Evolutionary conservation across 225 moss, liverwort and hornwort genomes (phyloP).

Genomic region (Bryoerythrophyllum caledonicum): DNA sequence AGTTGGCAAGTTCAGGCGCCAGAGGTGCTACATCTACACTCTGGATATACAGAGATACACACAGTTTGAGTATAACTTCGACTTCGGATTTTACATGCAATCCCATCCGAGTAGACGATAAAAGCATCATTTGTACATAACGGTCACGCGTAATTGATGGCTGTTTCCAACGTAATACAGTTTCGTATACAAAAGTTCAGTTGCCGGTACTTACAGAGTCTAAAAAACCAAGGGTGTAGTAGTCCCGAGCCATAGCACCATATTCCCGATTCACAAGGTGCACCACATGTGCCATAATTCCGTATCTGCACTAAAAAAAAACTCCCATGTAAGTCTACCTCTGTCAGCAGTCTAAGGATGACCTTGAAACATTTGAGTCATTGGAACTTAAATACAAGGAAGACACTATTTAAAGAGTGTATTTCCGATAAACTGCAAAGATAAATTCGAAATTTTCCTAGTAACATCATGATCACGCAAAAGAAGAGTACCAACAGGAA

Average conservation of each 20-base stretch:
- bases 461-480: constrained; percentile 5
- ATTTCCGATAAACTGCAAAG: background rate
- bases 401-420: constrained; percentile 10
- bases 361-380: background rate
- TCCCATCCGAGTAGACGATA: background rate
- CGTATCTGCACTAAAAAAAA: constrained; percentile 53
- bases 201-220: constrained; percentile 37
- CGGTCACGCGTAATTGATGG: constrained; percentile 3
- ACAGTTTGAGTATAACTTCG: background rate
- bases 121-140: background rate
- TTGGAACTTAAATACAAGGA: constrained; percentile 9
- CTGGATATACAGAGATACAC: constrained; percentile 34
- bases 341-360: constrained; percentile 2
- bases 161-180: background rate
- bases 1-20: constrained; percentile 62
- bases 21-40: constrained; percentile 65
- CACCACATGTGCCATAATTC: constrained; percentile 72
- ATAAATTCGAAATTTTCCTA: background rate
- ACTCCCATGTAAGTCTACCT: constrained; percentile 11
- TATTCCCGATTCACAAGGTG: constrained; percentile 78
- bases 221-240: constrained; percentile 63
- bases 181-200: constrained; percentile 14
- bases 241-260: constrained; percentile 69
- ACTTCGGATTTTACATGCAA: background rate
- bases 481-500: constrained; percentile 10